Evolutionary conservation across 1,139 yeast genomes (phyloP).

Genomic region (Sugiyamaella paludigena): DNA sequence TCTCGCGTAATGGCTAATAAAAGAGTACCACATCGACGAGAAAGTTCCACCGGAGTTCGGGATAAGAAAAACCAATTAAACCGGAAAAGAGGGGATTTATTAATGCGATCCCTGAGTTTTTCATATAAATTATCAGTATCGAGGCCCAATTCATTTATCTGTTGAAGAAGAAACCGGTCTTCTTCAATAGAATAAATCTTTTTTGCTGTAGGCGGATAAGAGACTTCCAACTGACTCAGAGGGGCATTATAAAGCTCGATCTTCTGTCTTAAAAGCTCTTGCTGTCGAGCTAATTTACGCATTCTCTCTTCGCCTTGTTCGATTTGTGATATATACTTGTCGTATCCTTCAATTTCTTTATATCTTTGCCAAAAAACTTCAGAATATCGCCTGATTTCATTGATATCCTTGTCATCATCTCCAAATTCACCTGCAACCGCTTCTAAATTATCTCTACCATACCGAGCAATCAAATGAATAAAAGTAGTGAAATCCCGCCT

Average conservation of each 20-base stretch:
- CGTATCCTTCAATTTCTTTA: constrained; percentile 76
- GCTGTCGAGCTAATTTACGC: constrained; percentile 62
- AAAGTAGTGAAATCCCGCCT: constrained; percentile 87
- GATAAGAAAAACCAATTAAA: constrained; percentile 92
- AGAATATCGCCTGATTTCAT: constrained; percentile 73
- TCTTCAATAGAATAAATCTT: constrained; percentile 81
- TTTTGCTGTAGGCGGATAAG: constrained; percentile 81
- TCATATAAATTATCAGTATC: constrained; percentile 73
- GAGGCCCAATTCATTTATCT: constrained; percentile 79
- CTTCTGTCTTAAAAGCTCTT: constrained; percentile 61
- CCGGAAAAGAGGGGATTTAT: constrained; percentile 67
- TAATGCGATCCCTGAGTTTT: constrained; percentile 72
- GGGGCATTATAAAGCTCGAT: constrained; percentile 67
- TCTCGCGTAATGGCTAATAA: constrained; percentile 41
- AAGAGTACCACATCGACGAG: constrained; percentile 79
- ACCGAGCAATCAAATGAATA: constrained; percentile 76
- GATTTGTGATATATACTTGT: constrained; percentile 77
- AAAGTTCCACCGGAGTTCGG: constrained; percentile 80
- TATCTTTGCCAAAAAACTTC: constrained; percentile 75
- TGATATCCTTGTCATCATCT: constrained; percentile 59
- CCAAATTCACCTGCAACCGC: constrained; percentile 57
- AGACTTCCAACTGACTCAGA: constrained; percentile 72
- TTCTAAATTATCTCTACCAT: constrained; percentile 66
- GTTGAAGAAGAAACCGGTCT: constrained; percentile 73
- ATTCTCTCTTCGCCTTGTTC: constrained; percentile 84